phyloP scores from a whole-genome alignment of 345 rosid genomes.

The Gossypium raimondii region DNA sequence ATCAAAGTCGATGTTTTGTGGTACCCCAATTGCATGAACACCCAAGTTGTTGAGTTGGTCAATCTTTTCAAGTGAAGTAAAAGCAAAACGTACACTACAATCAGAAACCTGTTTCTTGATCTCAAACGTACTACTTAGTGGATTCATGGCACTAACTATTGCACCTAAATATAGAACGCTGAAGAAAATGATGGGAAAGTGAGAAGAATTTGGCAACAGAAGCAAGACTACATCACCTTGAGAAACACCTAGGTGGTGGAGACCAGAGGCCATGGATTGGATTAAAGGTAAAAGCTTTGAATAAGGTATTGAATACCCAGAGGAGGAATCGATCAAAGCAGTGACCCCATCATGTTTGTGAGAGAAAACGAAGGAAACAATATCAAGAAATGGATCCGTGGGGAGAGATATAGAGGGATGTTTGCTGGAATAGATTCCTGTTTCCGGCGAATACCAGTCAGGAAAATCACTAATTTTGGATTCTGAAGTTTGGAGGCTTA shows the following conservation, averaged over 20 bases:
- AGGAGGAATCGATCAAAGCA: conserved; percentile 53
- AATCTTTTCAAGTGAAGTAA: conserved; percentile 36
- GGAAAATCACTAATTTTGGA: neutral
- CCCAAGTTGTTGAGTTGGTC: conserved; percentile 34
- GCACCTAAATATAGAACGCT: conserved; percentile 59
- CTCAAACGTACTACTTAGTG: conserved; percentile 44
- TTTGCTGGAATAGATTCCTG: conserved; percentile 61
- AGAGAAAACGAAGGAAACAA: conserved; percentile 60
- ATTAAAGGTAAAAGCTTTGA: conserved; percentile 40
- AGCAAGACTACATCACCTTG: conserved; percentile 68
- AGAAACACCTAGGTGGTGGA: conserved; percentile 44
- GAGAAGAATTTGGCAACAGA: conserved; percentile 63
- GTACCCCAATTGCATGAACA: conserved; percentile 39
- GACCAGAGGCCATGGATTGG: conserved; percentile 50
- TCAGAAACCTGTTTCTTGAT: conserved; percentile 40
- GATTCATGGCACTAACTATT: conserved; percentile 63
- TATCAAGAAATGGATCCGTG: conserved; percentile 46
- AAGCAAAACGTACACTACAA: conserved; percentile 44
- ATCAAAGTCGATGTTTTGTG: conserved; percentile 36
- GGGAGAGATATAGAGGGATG: conserved; percentile 49
- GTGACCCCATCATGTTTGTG: conserved; percentile 35
- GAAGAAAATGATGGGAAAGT: conserved; percentile 57
- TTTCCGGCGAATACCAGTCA: conserved; percentile 41
- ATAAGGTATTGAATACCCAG: conserved; percentile 65
- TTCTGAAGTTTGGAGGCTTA: conserved; percentile 1